Evolutionary conservation across 495 filamentous ascomycete genomes (phyloP), one percentile per base, ranked within the genome.

Genomic region (Aspergillus baeticus): DNA sequence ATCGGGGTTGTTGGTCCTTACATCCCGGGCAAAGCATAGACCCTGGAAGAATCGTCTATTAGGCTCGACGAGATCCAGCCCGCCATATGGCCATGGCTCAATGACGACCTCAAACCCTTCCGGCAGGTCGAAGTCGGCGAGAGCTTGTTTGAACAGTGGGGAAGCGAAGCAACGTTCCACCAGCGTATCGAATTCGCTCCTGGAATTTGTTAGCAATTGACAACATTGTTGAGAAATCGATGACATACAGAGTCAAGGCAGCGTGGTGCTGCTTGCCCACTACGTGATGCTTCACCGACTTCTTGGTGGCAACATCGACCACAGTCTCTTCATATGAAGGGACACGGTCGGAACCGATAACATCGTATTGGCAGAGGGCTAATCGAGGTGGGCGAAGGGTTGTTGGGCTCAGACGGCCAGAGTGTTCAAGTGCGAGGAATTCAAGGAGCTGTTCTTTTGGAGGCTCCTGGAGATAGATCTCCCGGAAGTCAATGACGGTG

Each of bases 21-120:
- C 68, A 51, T 77, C 67, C 18, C 65, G 68, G 2, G 75, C 79
- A 56, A 83, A 83, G 61, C 76, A 78, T 4, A 81, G 58, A 5
- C 72, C 80, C 56, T 80, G 80, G 60, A 81, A 76, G 56, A 74
- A 82, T 1, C 80, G 83, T 5, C 79, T 69, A 36, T 82, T 78
- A 33, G 84, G 81, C 33, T 82, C 77, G 10, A 70, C 72, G 18
- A 70, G 58, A 51, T 87, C 84, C 34, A 80, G 74, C 2, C 84
- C 83, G 10, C 86, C 86, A 64, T 87, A 88, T 5, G 84, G 85
- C 84, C 85, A 89, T 17, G 84, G 86, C 72, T 88, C 86, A 63
- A 87, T 87, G 51, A 86, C 77, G 34, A 89, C 72, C 52, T 78
- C 76, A 47, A 87, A 84, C 37, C 82, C 80, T 33, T 83, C 75